Base-by-base conservation (phyloP, 495 filamentous ascomycete genomes). In the Pseudotulostoma volvatum region DNA sequence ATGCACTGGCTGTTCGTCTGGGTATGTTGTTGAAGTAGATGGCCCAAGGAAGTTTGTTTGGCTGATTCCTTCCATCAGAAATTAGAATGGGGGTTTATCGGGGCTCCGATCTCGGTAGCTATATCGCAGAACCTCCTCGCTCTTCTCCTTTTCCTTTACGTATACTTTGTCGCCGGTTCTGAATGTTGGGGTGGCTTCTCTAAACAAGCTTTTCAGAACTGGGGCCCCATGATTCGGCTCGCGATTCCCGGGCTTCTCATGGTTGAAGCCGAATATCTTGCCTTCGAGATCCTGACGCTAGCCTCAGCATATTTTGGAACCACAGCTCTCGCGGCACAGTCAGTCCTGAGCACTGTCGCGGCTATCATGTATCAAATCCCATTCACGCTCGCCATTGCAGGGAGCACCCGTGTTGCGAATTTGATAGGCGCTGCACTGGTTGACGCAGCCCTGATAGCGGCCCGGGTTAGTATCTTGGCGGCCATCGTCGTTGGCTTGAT, bases 251-350 rank as follows among this genome's bases (percentile, higher is more conserved):
- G 87, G 2, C 72, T 94, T 51, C 57, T 92, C 31, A 94, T 93
- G 84, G 80, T 96, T 1, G 78, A 90, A 53, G 86, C 87, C 4
- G 88, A 94, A 52, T 88, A 75, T 56, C 69, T 93, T 3, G 83
- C 83, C 13, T 87, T 90, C 46, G 83, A 87, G 50, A 68, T 87
- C 30, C 55, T 90, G 33, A 87, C 81, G 0, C 63, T 90, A 9
- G 71, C 73, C 4, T 71, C 79, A 0, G 75, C 74, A 13, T 77
- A 79, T 40, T 73, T 87, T 36, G 77, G 75, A 15, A 79, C 78
- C 0, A 67, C 71, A 1, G 69, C 73, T 30, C 63, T 90, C 5
- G 80, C 80, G 0, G 77, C 80, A 0, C 78, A 85, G 44, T 73
- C 74, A 8, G 66, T 83, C 7, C 54, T 84, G 8, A 59, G 64